Base-by-base conservation (phyloP, 257 asterid genomes). In the Vinca minor region DNA sequence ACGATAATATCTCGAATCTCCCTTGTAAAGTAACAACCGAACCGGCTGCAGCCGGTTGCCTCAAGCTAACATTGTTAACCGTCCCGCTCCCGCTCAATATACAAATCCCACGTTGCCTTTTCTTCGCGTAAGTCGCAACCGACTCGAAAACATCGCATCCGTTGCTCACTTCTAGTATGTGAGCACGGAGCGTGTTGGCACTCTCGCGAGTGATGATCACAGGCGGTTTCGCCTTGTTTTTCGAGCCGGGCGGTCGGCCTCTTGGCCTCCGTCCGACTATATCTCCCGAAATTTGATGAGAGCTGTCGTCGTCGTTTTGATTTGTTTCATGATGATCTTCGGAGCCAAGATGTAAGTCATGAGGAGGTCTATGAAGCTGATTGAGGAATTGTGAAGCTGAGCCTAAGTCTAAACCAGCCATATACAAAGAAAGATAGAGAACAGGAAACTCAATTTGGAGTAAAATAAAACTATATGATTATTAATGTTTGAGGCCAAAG, bases 101-200 rank as follows among this genome's bases (percentile, higher is more conserved):
- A 25, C 95, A 90, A 52, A 90, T 81, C 55, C 97, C 97, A 4
- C 88, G 65, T 69, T 87, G 97, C 66, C 92, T 79, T 73, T 73
- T 74, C 46, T 90, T 62, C 0, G 95, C 95, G 62, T 90, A 90
- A 48, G 80, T 77, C 10, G 95, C 88, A 0, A 90, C 78, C 2
- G 94, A 84, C 46, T 87, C 97, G 58, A 90, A 90, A 60, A 90
- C 95, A 70, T 90, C 95, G 66, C 86, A 79, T n/a, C 97, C 97
- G 61, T 67, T 75, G 54, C 77, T 66, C 7, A 90, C 82, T 71
- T 90, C 97, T 8, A 87, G 78, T 12, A 90, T 87, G 81, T 90
- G 97, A 12, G 94, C 95, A 53, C 95, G 88, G 62, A 90, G 92
- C 7, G 97, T 83, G 79, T 90, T 90, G 14, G 95, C 90, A 71